Evolutionary conservation across 2,329 filamentous ascomycete genomes (phyloP).

Genomic region (Truncatella angustata): DNA sequence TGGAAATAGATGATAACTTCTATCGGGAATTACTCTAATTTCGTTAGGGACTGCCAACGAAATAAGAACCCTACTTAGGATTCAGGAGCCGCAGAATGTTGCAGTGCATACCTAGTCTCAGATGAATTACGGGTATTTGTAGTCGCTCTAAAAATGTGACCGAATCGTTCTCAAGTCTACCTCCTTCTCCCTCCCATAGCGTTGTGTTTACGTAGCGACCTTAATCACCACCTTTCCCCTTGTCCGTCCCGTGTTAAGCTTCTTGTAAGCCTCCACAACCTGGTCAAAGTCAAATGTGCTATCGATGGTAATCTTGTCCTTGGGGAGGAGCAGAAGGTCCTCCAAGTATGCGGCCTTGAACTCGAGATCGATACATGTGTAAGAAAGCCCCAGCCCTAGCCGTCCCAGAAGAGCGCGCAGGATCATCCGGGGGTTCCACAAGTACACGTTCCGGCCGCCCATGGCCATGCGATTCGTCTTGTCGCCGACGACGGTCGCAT

Average conservation of each 20-base stretch:
- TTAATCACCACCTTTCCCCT: not conserved
- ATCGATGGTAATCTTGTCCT: slow-evolving; percentile 9
- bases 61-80: too few species aligned
- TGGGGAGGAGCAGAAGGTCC: not conserved
- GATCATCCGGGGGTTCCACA: not conserved
- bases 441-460: not conserved
- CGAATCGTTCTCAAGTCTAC: too few species aligned
- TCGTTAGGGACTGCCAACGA: too few species aligned
- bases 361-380: slow-evolving; percentile 5
- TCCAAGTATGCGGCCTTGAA: not conserved
- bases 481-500: slow-evolving; percentile 6
- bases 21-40: too few species aligned
- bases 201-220: not conserved
- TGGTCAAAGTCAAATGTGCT: slow-evolving; percentile 4
- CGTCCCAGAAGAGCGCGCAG: slow-evolving; percentile 1
- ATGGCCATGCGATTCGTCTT: not conserved
- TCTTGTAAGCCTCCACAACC: not conserved
- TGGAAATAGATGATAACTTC: too few species aligned
- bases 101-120: too few species aligned
- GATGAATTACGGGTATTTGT: not conserved
- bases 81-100: too few species aligned
- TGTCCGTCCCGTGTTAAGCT: not conserved
- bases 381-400: slow-evolving; percentile 1
- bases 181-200: too few species aligned
- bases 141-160: too few species aligned